phyloP scores from a whole-genome alignment of 306 rosid genomes.

The Notholithocarpus densiflorus region DNA sequence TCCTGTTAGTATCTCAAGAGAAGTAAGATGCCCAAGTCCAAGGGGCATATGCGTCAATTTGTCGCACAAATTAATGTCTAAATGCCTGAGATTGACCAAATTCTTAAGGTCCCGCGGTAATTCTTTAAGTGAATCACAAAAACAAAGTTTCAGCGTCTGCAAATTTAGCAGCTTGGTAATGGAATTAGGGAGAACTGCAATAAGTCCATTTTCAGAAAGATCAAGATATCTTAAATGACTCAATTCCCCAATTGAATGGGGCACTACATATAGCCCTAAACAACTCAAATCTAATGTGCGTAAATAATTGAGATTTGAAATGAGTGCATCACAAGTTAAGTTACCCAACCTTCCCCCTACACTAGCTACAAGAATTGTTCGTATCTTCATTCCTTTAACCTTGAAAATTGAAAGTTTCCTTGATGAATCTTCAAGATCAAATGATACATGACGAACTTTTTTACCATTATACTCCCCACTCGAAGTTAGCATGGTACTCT shows the following conservation, averaged over 20 bases:
- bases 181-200: neutral
- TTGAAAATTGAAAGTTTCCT: too few species aligned
- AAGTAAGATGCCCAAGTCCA: neutral
- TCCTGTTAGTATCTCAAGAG: neutral
- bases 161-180: conserved; percentile 13
- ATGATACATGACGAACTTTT: too few species aligned
- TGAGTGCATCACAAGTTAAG: fast-evolving
- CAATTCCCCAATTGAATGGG: fast-evolving
- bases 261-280: fast-evolving
- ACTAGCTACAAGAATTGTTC: fast-evolving
- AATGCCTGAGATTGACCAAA: neutral
- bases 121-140: neutral
- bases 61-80: neutral
- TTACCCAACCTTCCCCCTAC: fast-evolving
- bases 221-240: too few species aligned
- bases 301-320: too few species aligned
- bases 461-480: too few species aligned
- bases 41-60: conserved; percentile 1
- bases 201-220: fast-evolving
- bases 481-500: fast-evolving
- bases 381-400: too few species aligned
- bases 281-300: fast-evolving
- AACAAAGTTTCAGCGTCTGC: too few species aligned
- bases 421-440: too few species aligned
- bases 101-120: too few species aligned